Evolutionary conservation across 2,329 filamentous ascomycete species (phyloP).

Genomic region (Ophiostoma pallidulum): DNA sequence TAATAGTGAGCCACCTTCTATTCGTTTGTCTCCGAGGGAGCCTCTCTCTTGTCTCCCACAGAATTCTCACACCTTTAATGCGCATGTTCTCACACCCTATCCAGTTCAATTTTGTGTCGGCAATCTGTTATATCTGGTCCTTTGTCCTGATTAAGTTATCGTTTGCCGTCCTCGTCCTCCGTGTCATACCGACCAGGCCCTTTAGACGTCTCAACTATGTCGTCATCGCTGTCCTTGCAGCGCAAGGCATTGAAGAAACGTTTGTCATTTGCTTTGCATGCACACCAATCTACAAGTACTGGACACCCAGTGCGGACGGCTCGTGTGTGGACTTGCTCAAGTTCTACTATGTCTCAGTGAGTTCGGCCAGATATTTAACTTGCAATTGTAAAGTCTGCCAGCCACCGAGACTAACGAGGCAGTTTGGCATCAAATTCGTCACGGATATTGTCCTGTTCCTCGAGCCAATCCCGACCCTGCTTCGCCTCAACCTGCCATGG

Average conservation of each 20-base stretch:
- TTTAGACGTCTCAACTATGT: constrained; percentile 6
- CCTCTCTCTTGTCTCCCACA: no score
- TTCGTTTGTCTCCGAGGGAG: no score
- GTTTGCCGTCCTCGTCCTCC: constrained; percentile 7
- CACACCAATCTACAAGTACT: constrained; percentile 7
- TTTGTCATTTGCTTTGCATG: constrained; percentile 10
- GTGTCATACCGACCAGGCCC: constrained; percentile 3
- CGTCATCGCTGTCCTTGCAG: constrained; percentile 2
- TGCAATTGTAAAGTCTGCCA: not conserved
- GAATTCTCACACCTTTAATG: no score
- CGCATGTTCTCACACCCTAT: no score
- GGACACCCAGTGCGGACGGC: not conserved
- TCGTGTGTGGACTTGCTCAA: constrained; percentile 2
- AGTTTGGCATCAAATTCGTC: constrained; percentile 9
- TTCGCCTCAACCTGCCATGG: constrained; percentile 16
- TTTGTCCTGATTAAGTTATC: constrained; percentile 9
- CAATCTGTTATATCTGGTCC: constrained; percentile 5
- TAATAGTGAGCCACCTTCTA: not conserved
- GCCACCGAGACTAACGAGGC: not conserved
- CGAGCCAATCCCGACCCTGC: constrained; percentile 5
- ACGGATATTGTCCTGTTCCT: constrained; percentile 6
- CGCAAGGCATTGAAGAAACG: constrained; percentile 10
- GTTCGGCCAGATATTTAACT: not conserved
- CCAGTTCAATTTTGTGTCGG: constrained; percentile 3
- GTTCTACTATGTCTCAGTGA: constrained; percentile 7